Evolutionary conservation across 768 basidiomycete genomes (phyloP), one percentile per base, ranked within the genome.

Genomic region (Pleurotus pulmonarius): DNA sequence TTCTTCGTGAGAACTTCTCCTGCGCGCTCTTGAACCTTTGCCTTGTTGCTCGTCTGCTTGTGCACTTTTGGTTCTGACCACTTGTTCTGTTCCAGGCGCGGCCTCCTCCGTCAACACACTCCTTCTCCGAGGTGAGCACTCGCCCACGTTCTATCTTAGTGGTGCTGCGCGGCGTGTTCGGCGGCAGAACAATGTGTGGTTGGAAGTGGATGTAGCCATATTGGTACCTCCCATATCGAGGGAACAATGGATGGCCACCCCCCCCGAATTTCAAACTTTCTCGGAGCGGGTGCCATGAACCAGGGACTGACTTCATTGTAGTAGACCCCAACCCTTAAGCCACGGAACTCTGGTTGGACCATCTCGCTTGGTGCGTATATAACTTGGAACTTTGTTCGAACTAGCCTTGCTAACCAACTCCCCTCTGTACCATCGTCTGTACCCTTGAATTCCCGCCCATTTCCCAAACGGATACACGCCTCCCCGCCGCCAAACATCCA

Each of bases 61-160:
- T 60, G 63, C 39, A 58, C 61, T 52, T 46, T 46, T 59, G 62
- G 64, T 58, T 58, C 60, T 57, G 43, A 58, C 59, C 63, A 41
- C 62, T 58, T 56, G 45, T 60, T 58, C 63, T 57, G 64, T 52
- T 64, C 66, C 71, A 83, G 83, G 84, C 75, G 77, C 83, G 85
- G 85, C 85, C 82, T 83, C 84, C 83, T 86, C 83, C 83, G 83
- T 76, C 64, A 67, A 69, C 69, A 80, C 83, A 70, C 66, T 87
- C 85, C 60, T 84, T 86, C 73, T 71, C 61, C 72, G 74, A 82
- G 80, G 85, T 85, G 60, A 34, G 29, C 29, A 34, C 29, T 34
- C 11, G 29, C 29, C 29, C 29, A 8, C 58, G 75, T 68, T 56
- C 56, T 57, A 61, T 62, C 2, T 4, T n/a, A 48, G 22, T 48